These are phyloP conservation scores for Penicillium tannophilum DNA, from an alignment of 495 filamentous ascomycete genomes.

Conservation along the genomic window DNA sequence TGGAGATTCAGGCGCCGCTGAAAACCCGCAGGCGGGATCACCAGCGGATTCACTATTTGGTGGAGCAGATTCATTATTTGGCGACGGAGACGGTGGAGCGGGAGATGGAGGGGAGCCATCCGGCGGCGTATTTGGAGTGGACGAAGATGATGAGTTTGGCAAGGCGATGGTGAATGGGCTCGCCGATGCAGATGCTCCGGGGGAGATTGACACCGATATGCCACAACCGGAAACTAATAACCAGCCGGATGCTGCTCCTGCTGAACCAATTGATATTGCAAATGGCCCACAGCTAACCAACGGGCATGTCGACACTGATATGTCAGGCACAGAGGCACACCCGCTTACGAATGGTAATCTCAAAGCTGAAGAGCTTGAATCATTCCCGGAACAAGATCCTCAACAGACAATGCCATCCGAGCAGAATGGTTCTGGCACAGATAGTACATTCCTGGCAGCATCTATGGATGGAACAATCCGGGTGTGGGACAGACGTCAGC, in stretches of 20 bases:
- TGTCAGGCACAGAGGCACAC: constrained; percentile 27
- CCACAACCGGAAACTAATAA: constrained; percentile 26
- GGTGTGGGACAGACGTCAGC: constrained; percentile 86
- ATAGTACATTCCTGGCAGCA: constrained; percentile 82
- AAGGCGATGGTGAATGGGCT: constrained; percentile 69
- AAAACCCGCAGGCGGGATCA: constrained; percentile 57
- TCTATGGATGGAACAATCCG: constrained; percentile 86
- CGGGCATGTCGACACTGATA: constrained; percentile 18
- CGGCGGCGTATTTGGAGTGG: constrained; percentile 65
- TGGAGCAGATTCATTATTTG: constrained; percentile 73
- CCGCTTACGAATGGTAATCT: constrained; percentile 52
- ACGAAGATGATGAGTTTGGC: constrained; percentile 87
- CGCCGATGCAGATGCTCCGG: constrained; percentile 39
- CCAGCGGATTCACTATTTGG: constrained; percentile 72
- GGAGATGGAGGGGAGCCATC: constrained; percentile 59
- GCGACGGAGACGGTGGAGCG: constrained; percentile 61
- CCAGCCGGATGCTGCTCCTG: constrained; percentile 11
- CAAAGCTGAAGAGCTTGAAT: constrained; percentile 50
- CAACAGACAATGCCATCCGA: constrained; percentile 34
- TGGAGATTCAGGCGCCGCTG: constrained; percentile 33
- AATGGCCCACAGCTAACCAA: constrained; percentile 17
- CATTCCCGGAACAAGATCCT: constrained; percentile 28
- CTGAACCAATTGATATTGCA: constrained; percentile 14
- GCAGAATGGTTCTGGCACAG: constrained; percentile 47
- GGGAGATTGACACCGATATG: constrained; percentile 33